A percentile compares a stretch with the other conserved stretches of the same genome.
phyloP scores from a whole-genome alignment of 352 stramenopile species.

The Albugo laibachii region DNA sequence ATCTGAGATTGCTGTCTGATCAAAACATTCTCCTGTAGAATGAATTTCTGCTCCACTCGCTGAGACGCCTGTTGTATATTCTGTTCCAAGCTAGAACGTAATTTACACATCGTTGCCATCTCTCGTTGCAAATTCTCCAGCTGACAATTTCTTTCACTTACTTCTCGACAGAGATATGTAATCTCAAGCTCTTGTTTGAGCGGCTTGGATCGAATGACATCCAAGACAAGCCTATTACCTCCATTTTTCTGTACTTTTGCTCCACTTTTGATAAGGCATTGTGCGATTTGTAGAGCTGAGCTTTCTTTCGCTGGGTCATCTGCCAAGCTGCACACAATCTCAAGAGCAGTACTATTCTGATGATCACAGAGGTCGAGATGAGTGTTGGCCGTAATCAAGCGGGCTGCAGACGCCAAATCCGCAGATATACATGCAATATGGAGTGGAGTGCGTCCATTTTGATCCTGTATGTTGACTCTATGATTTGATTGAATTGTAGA shows the following conservation, averaged over 20 bases:
- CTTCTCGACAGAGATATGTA: slow-evolving; percentile 25
- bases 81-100: no score
- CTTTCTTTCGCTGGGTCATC: slow-evolving; percentile 16
- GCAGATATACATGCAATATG: slow-evolving; percentile 22
- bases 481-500: slow-evolving; percentile 18
- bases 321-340: slow-evolving; percentile 23
- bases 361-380: slow-evolving; percentile 16
- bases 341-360: slow-evolving; percentile 13
- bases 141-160: background rate
- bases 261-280: slow-evolving; percentile 21
- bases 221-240: background rate
- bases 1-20: no score
- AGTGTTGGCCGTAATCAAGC: slow-evolving; percentile 37
- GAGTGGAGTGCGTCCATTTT: slow-evolving; percentile 30
- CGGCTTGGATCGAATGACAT: no score
- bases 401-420: slow-evolving; percentile 26
- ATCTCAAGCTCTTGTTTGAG: slow-evolving; percentile 14
- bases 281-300: slow-evolving; percentile 19
- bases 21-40: no score
- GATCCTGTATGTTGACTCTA: slow-evolving; percentile 22
- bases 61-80: no score
- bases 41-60: no score
- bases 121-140: background rate
- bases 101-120: background rate
- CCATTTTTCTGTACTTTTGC: slow-evolving; percentile 12